A percentile compares a stretch with the other conserved stretches of the same genome.
These are phyloP conservation scores for Clavispora asparagi DNA, from an alignment of 805 yeast genomes.

Conservation along the genomic window DNA sequence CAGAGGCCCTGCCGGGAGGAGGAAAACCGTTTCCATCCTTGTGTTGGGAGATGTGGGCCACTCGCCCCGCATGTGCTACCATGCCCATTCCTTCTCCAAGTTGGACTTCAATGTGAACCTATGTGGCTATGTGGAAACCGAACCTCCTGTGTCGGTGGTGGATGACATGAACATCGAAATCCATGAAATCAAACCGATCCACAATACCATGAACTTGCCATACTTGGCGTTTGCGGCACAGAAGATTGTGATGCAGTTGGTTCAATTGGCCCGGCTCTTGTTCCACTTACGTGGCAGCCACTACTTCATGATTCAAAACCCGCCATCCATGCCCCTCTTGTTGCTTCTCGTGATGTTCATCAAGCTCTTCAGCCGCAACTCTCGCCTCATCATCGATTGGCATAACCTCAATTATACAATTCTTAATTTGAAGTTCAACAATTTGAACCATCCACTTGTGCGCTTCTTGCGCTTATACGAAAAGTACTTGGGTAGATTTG, in stretches of 20 bases:
- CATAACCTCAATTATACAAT: conserved; percentile 90
- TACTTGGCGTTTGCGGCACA: conserved; percentile 50
- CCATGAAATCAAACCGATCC: conserved; percentile 39
- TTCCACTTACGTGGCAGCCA: conserved; percentile 55
- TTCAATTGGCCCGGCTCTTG: conserved; percentile 43
- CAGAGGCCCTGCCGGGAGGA: conserved; percentile 18
- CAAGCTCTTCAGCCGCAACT: conserved; percentile 42
- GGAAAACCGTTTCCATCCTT: conserved; percentile 61
- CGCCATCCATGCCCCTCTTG: conserved; percentile 85
- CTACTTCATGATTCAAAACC: conserved; percentile 78
- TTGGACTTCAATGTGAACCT: conserved; percentile 71
- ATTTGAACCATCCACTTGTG: conserved; percentile 57
- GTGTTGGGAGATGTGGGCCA: conserved; percentile 94
- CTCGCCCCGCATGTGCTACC: conserved; percentile 92
- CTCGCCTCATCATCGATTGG: conserved; percentile 85
- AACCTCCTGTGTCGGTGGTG: conserved; percentile 45
- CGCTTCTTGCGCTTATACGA: conserved; percentile 60
- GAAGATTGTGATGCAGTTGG: conserved; percentile 59
- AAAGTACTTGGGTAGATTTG: conserved; percentile 50
- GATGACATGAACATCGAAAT: conserved; percentile 50
- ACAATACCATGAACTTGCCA: conserved; percentile 40
- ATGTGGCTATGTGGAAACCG: conserved; percentile 73
- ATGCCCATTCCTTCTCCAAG: conserved; percentile 70
- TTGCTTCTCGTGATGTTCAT: conserved; percentile 56
- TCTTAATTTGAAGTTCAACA: conserved; percentile 56